Evolutionary conservation across 2,329 filamentous ascomycete species (phyloP).

Genomic region (Xylaria multiplex): DNA sequence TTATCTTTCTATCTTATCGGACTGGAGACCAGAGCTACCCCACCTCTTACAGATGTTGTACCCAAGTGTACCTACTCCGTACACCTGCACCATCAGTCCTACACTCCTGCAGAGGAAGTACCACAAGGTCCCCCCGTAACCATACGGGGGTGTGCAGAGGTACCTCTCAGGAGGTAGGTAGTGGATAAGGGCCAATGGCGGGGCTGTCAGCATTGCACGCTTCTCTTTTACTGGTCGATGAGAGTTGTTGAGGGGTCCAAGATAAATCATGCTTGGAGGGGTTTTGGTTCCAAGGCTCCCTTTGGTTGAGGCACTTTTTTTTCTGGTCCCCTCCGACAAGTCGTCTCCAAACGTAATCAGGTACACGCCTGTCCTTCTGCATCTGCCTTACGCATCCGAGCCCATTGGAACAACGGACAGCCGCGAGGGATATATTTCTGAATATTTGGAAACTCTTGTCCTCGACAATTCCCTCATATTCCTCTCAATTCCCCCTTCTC

Average conservation of each 20-base stretch:
- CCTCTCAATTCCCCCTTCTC: background rate
- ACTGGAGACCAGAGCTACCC: slow-evolving; percentile 8
- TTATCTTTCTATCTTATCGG: slow-evolving; percentile 29
- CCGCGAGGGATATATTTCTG: slow-evolving; percentile 7
- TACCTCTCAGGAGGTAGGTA: background rate
- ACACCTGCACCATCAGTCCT: too few relatives aligned
- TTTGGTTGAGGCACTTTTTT: slow-evolving; percentile 36
- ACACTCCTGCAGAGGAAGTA: background rate
- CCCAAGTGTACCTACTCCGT: too few relatives aligned
- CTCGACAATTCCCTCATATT: slow-evolving; percentile 36
- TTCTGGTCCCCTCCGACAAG: background rate
- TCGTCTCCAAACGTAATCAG: too few relatives aligned
- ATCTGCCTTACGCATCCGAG: background rate
- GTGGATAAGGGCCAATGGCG: slow-evolving; percentile 30
- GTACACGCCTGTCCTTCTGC: background rate
- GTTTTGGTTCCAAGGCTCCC: background rate
- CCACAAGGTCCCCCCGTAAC: too few relatives aligned
- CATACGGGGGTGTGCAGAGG: background rate
- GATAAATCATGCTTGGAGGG: slow-evolving; percentile 13
- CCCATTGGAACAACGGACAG: slow-evolving; percentile 25
- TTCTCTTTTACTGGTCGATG: slow-evolving; percentile 30
- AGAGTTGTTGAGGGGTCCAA: slow-evolving; percentile 19
- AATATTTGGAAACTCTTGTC: slow-evolving; percentile 18
- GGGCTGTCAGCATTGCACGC: slow-evolving; percentile 33
- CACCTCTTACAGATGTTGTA: slow-evolving; percentile 3